Evolutionary conservation across 2,329 filamentous ascomycete species (phyloP).

Genomic region (Monilinia aucupariae): DNA sequence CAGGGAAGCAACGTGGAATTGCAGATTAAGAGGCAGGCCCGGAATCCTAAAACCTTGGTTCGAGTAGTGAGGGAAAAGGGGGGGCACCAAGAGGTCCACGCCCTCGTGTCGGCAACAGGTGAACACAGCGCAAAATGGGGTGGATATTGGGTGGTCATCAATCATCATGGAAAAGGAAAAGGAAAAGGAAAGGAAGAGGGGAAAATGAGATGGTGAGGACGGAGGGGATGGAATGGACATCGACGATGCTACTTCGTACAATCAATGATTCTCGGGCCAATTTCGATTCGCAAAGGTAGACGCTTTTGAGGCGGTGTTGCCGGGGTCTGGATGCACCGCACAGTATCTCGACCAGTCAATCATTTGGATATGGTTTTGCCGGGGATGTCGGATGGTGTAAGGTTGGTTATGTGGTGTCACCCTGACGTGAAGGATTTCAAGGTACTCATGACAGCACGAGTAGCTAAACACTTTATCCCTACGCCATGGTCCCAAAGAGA

Average conservation of each 20-base stretch:
- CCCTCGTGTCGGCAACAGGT: neutral
- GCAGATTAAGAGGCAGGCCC: neutral
- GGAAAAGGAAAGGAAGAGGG: too few species aligned
- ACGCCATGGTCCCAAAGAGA: too few species aligned
- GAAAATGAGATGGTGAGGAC: neutral
- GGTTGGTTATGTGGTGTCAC: constrained; percentile 9
- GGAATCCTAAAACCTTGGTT: constrained; percentile 6
- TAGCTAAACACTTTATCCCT: too few species aligned
- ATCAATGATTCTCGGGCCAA: neutral
- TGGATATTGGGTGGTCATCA: neutral
- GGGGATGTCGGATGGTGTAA: neutral
- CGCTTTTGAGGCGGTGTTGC: neutral
- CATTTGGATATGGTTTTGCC: neutral
- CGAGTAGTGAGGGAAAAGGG: neutral
- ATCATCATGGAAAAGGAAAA: too few species aligned
- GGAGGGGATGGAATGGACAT: neutral
- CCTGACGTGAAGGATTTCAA: neutral
- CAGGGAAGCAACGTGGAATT: constrained; percentile 16
- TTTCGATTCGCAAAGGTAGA: neutral
- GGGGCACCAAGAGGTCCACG: constrained; percentile 4
- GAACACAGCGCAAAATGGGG: neutral
- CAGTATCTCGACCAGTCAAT: neutral
- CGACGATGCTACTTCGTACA: neutral
- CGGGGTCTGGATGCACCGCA: neutral
- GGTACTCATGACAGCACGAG: too few species aligned